Evolutionary conservation across 805 yeast species (phyloP).

Genomic region (Barnettozyma wickerhamii): DNA sequence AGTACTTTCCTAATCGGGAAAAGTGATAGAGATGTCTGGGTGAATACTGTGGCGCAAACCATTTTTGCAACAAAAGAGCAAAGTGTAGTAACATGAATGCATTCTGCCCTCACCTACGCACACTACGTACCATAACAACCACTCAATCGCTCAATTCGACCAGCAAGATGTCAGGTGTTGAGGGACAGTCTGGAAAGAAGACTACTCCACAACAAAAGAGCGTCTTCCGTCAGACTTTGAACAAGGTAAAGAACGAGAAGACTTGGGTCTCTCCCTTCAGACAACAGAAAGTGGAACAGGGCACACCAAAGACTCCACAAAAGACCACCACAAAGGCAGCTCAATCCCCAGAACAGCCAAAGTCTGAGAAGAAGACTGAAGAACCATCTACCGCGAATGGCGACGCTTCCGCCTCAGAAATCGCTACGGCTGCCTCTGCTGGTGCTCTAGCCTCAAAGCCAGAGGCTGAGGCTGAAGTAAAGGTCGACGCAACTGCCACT

Average conservation of each 20-base stretch:
- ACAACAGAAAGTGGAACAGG: slow-evolving; percentile 7
- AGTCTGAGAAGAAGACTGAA: neutral
- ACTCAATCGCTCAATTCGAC: neutral
- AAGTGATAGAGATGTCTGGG: neutral
- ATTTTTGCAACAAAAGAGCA: no score
- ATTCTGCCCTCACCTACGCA: no score
- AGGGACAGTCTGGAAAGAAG: neutral
- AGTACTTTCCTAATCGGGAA: neutral
- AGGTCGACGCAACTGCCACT: neutral
- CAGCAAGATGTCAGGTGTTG: neutral
- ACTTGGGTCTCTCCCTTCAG: slow-evolving; percentile 29
- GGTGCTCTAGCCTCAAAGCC: neutral
- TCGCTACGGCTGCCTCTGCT: neutral
- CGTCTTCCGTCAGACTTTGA: slow-evolving; percentile 20
- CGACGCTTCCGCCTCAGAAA: neutral
- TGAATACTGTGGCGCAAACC: no score
- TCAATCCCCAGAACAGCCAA: neutral
- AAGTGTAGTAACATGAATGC: no score
- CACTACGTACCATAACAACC: no score
- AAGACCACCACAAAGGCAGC: slow-evolving; percentile 3
- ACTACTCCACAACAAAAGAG: neutral
- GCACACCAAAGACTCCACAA: neutral
- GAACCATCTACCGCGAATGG: neutral
- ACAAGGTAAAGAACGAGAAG: slow-evolving; percentile 20
- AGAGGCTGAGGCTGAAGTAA: slow-evolving; percentile 1